Percentiles rank a stretch among this genome's conserved stretches.
Conservation (phyloP, 306 rosid species). For the Cucurbita argyrosperma region DNA sequence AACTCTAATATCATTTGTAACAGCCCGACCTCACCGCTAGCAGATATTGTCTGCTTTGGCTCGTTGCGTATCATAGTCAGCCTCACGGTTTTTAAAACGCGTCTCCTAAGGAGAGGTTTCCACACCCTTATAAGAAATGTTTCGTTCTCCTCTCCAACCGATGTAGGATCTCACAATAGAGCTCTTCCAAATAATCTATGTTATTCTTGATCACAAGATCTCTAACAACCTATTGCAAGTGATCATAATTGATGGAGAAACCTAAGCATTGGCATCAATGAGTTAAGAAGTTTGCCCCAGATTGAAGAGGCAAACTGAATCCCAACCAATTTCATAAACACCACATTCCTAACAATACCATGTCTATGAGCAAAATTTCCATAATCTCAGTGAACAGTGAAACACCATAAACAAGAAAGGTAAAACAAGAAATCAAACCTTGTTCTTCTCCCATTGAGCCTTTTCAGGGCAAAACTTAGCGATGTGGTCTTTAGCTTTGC, state of each 20-base stretch:
- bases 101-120: too few relatives aligned
- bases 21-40: too few relatives aligned
- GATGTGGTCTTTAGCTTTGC: constrained; percentile 55
- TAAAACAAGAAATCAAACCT: constrained; percentile 12
- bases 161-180: background rate
- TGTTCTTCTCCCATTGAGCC: constrained; percentile 69
- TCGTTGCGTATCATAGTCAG: too few relatives aligned
- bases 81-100: too few relatives aligned
- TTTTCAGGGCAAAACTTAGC: constrained; percentile 65
- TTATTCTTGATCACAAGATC: background rate
- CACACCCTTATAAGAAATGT: too few relatives aligned
- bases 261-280: background rate
- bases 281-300: background rate
- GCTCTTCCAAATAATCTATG: background rate
- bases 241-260: background rate
- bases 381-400: background rate
- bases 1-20: too few relatives aligned
- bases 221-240: background rate
- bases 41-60: too few relatives aligned
- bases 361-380: background rate
- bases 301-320: background rate
- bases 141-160: too few relatives aligned
- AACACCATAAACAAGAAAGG: background rate
- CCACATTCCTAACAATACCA: background rate
- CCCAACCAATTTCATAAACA: background rate